Conservation (phyloP, 2,329 filamentous ascomycete species). For the Emmonsiellopsis sp. region DNA sequence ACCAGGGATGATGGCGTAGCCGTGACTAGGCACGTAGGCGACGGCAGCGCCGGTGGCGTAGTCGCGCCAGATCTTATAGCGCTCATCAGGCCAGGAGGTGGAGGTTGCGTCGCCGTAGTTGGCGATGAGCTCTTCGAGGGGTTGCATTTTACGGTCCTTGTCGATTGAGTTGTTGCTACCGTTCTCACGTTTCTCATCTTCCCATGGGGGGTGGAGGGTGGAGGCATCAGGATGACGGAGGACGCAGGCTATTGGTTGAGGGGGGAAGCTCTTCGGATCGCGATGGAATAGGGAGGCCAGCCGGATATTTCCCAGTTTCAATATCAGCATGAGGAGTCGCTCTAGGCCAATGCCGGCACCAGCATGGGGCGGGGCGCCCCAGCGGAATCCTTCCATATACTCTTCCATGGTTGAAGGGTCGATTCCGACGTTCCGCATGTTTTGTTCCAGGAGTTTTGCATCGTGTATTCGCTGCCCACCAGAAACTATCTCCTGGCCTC, state of each 20-base stretch:
- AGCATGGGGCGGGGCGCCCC: conserved; percentile 79
- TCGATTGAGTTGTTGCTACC: conserved; percentile 28
- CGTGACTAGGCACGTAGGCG: conserved; percentile 68
- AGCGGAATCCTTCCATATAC: conserved; percentile 80
- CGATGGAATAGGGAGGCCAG: conserved; percentile 80
- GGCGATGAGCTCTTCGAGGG: conserved; percentile 78
- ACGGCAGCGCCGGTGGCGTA: conserved; percentile 69
- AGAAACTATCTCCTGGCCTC: conserved; percentile 85
- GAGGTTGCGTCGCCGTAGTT: conserved; percentile 94
- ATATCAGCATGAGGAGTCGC: conserved; percentile 74
- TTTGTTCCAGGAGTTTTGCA: conserved; percentile 60
- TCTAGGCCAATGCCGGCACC: conserved; percentile 86
- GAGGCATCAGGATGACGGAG: conserved; percentile 84
- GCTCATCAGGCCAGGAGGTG: conserved; percentile 85
- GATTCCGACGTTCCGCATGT: conserved; percentile 68
- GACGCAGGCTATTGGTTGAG: conserved; percentile 50
- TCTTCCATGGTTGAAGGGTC: conserved; percentile 78
- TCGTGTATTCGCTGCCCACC: conserved; percentile 92
- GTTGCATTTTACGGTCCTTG: conserved; percentile 52
- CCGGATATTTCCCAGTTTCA: conserved; percentile 81
- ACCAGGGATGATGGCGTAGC: conserved; percentile 76
- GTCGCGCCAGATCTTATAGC: conserved; percentile 83
- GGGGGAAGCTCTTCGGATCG: conserved; percentile 78
- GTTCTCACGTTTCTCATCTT: conserved; percentile 26
- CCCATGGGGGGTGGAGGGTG: conserved; percentile 63